Percentiles rank a stretch among this genome's conserved stretches.
These are phyloP conservation scores for Metschnikowia bowlesiae DNA, from an alignment of 805 yeast species.

Conservation along the genomic window DNA sequence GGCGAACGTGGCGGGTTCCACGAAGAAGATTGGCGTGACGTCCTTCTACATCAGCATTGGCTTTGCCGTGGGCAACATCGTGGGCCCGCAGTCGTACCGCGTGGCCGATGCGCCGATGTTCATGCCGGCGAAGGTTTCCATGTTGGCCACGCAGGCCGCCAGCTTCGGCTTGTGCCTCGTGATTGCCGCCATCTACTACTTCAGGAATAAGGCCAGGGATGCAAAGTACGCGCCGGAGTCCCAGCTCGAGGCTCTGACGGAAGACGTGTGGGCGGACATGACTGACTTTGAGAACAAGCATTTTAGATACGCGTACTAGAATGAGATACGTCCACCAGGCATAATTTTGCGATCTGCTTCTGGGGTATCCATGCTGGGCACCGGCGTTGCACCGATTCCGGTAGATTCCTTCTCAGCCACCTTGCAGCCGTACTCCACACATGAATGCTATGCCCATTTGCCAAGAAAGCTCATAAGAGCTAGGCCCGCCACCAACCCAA, in stretches of 20 bases:
- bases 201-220: slow-evolving; percentile 3
- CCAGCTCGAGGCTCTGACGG: slow-evolving; percentile 3
- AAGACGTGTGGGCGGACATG: slow-evolving; percentile 12
- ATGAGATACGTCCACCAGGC: too few relatives aligned
- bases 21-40: slow-evolving; percentile 62
- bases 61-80: slow-evolving; percentile 61
- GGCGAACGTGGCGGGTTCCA: slow-evolving; percentile 62
- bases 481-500: slow-evolving; percentile 21
- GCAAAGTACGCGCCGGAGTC: not conserved
- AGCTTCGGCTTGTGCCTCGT: slow-evolving; percentile 39
- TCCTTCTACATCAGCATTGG: slow-evolving; percentile 54
- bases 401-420: too few relatives aligned
- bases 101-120: slow-evolving; percentile 50
- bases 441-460: slow-evolving; percentile 24
- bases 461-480: slow-evolving; percentile 30
- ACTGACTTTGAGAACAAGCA: slow-evolving; percentile 12
- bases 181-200: slow-evolving; percentile 9
- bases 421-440: too few relatives aligned
- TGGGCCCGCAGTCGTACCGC: slow-evolving; percentile 67
- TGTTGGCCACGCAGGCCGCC: slow-evolving; percentile 47
- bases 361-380: too few relatives aligned
- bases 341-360: too few relatives aligned
- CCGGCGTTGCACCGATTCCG: too few relatives aligned
- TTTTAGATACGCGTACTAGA: slow-evolving; percentile 4
- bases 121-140: slow-evolving; percentile 53